Conservation (phyloP, 352 stramenopile genomes). For the Pythium grandisporangium region DNA sequence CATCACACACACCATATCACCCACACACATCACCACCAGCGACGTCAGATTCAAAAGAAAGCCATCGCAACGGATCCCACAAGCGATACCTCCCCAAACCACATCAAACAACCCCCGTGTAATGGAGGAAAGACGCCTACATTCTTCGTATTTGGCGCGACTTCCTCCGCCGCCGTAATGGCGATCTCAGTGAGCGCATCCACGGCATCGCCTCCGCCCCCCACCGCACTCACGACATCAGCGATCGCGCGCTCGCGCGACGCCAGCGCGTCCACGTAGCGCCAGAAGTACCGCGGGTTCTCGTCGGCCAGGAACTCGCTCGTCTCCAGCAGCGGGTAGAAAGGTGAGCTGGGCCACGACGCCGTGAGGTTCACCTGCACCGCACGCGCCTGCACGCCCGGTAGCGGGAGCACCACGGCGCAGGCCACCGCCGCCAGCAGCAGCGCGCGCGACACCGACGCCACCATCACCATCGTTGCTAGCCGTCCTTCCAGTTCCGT, state of each 20-base stretch:
- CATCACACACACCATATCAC: constrained; percentile 4
- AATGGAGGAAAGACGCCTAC: constrained; percentile 11
- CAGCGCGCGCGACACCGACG: constrained; percentile 4
- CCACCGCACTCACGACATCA: too few relatives aligned
- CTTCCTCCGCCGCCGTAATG: constrained; percentile 35
- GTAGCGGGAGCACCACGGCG: constrained; percentile 1
- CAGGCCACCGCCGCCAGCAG: not conserved
- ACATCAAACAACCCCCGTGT: too few relatives aligned
- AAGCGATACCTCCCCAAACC: too few relatives aligned
- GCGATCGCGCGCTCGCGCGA: constrained; percentile 21
- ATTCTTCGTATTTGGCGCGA: constrained; percentile 55
- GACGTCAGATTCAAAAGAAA: too few relatives aligned
- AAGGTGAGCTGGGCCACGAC: constrained; percentile 17
- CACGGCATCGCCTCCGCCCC: constrained; percentile 28
- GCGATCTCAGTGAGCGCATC: constrained; percentile 41
- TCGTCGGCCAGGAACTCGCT: constrained; percentile 79
- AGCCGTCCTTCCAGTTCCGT: too few relatives aligned
- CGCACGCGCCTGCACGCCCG: constrained; percentile 8
- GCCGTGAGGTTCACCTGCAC: constrained; percentile 24
- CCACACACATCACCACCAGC: too few relatives aligned
- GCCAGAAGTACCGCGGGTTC: constrained; percentile 70
- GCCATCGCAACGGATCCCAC: too few relatives aligned
- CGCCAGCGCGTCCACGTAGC: constrained; percentile 47
- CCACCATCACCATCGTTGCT: not conserved
- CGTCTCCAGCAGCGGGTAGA: constrained; percentile 20